Evolutionary conservation across 2,329 filamentous ascomycete genomes (phyloP).

Genomic region (Peltaster fructicola): DNA sequence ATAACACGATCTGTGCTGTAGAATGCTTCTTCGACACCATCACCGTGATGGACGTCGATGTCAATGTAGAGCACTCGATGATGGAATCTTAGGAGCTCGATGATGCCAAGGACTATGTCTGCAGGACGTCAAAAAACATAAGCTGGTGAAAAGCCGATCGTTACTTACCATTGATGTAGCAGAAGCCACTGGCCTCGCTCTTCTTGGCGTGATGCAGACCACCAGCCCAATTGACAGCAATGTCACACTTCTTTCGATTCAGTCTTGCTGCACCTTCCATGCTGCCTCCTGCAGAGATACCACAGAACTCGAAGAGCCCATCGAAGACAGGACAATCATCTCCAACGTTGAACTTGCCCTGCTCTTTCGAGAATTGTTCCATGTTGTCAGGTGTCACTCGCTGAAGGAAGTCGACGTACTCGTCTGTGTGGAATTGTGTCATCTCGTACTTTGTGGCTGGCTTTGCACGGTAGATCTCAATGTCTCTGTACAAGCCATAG

Average conservation of each 20-base stretch:
- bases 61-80: constrained; percentile 49
- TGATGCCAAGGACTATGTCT: constrained; percentile 50
- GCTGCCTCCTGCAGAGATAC: constrained; percentile 50
- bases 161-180: constrained; percentile 28
- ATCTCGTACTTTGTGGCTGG: constrained; percentile 48
- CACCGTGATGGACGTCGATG: constrained; percentile 50
- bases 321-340: constrained; percentile 49
- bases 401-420: constrained; percentile 54
- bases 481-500: constrained; percentile 55
- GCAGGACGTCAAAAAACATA: constrained; percentile 4
- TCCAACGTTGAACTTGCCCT: constrained; percentile 58
- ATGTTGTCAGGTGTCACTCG: constrained; percentile 98
- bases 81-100: constrained; percentile 46
- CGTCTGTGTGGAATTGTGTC: constrained; percentile 57
- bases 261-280: constrained; percentile 55
- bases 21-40: constrained; percentile 54
- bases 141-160: too few relatives aligned
- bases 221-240: constrained; percentile 38
- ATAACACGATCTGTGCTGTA: constrained; percentile 56
- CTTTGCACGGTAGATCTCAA: constrained; percentile 43
- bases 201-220: constrained; percentile 32
- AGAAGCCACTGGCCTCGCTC: constrained; percentile 30
- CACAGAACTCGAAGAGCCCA: constrained; percentile 53
- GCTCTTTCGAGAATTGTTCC: constrained; percentile 80
- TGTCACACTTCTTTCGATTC: constrained; percentile 50